Percentiles rank a stretch among this genome's conserved stretches.
Evolutionary conservation across 345 rosid species (phyloP).

Genomic region (Salix purpurea): DNA sequence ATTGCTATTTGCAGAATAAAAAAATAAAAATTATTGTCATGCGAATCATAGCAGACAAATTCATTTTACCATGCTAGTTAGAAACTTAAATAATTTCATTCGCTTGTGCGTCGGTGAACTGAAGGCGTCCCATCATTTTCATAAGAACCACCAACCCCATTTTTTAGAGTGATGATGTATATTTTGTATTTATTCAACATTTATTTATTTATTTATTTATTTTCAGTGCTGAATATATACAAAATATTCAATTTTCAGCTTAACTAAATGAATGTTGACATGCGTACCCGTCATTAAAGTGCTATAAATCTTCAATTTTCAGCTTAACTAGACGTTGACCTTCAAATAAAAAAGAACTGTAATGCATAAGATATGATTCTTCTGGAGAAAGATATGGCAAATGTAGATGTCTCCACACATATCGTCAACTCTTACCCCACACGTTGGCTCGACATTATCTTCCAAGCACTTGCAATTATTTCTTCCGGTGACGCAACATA

Average conservation of each 20-base stretch:
- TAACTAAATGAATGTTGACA: background rate
- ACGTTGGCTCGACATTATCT: background rate
- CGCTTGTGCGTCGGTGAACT: background rate
- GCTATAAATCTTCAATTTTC: background rate
- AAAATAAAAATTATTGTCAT: background rate
- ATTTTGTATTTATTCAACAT: background rate
- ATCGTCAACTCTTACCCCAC: conserved; percentile 20
- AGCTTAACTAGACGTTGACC: background rate
- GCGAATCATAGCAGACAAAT: background rate
- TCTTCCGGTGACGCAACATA: background rate
- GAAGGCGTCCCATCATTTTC: background rate
- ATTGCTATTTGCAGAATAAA: too few species aligned
- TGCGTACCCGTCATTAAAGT: background rate
- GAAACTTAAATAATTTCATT: background rate
- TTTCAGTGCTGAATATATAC: too few species aligned
- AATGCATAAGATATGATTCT: background rate
- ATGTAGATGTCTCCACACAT: background rate
- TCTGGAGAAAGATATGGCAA: background rate
- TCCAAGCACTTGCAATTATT: background rate
- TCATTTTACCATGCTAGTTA: background rate
- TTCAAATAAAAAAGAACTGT: background rate
- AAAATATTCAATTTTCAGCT: too few species aligned
- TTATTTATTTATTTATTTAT: too few species aligned
- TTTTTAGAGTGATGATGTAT: background rate
- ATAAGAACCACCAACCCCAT: background rate